Conservation (phyloP, 106 monocot genomes). For the Agapanthus africanus region DNA sequence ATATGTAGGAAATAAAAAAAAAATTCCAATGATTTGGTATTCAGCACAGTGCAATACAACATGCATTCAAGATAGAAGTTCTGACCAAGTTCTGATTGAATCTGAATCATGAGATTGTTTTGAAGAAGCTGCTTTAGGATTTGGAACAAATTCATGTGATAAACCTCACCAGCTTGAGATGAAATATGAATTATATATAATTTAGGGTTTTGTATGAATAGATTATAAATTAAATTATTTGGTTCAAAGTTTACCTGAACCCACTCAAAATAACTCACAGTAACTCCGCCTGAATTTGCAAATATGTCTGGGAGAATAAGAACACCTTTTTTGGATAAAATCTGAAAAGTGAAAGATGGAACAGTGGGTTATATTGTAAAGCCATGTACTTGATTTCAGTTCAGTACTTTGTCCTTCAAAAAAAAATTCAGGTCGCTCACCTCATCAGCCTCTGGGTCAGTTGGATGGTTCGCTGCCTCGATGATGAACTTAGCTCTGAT, state of each 20-base stretch:
- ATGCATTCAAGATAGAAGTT: background rate
- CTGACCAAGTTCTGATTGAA: background rate
- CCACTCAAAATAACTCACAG: constrained; percentile 97
- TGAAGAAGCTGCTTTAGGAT: constrained; percentile 5
- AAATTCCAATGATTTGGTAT: too few species aligned
- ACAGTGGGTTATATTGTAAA: background rate
- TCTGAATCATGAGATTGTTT: background rate
- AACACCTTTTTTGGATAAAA: constrained; percentile 84
- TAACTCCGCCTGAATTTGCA: constrained; percentile 89
- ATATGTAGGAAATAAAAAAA: too few species aligned
- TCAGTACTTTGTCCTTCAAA: background rate
- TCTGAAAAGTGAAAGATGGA: constrained; percentile 30
- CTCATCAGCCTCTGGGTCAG: constrained; percentile 87
- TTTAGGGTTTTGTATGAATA: too few species aligned
- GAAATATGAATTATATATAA: background rate
- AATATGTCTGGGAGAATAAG: constrained; percentile 80
- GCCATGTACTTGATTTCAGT: background rate
- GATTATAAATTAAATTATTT: too few species aligned
- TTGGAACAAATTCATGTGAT: background rate
- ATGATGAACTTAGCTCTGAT: constrained; percentile 74
- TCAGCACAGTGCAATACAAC: too few species aligned
- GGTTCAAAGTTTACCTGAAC: constrained; percentile 51
- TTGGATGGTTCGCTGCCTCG: constrained; percentile 81
- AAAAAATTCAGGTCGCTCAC: constrained; percentile 15
- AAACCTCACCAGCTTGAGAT: background rate